Evolutionary conservation across 1,139 yeast species (phyloP).

Genomic region (Taphrina pruni): DNA sequence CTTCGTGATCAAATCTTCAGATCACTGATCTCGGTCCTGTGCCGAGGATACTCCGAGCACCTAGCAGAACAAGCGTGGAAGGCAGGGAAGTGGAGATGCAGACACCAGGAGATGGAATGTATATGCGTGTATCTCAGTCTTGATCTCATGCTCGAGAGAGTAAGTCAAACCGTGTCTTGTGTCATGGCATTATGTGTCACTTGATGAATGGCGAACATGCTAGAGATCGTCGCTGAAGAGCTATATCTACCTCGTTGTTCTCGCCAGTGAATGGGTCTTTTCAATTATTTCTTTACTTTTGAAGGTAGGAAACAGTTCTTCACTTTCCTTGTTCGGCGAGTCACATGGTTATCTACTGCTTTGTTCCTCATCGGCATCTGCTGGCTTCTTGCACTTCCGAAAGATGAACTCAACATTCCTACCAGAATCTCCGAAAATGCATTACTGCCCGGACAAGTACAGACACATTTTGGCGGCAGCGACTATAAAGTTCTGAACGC

Average conservation of each 20-base stretch:
- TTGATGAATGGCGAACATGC: no score
- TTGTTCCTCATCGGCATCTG: slow-evolving; percentile 27
- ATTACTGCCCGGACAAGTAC: slow-evolving; percentile 93
- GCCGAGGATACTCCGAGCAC: neutral
- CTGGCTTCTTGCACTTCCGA: slow-evolving; percentile 34
- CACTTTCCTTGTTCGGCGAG: slow-evolving; percentile 28
- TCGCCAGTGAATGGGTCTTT: slow-evolving; percentile 25
- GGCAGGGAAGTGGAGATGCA: neutral
- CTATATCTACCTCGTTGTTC: no score
- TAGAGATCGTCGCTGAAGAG: neutral
- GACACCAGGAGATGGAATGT: neutral
- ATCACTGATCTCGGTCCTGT: neutral
- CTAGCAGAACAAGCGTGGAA: neutral
- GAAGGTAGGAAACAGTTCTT: slow-evolving; percentile 34
- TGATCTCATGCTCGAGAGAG: no score
- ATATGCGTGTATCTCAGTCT: no score
- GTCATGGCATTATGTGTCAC: neutral
- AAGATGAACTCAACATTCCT: slow-evolving; percentile 28
- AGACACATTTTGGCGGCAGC: slow-evolving; percentile 86
- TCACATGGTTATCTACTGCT: slow-evolving; percentile 12
- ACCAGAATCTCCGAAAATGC: slow-evolving; percentile 96
- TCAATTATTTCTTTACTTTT: slow-evolving; percentile 26
- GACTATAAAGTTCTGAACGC: slow-evolving; percentile 77
- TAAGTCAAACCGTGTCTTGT: no score
- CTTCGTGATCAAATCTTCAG: neutral